Percentiles rank a stretch among this genome's conserved stretches.
phyloP scores from a whole-genome alignment of 257 asterid genomes.

The Echium plantagineum region DNA sequence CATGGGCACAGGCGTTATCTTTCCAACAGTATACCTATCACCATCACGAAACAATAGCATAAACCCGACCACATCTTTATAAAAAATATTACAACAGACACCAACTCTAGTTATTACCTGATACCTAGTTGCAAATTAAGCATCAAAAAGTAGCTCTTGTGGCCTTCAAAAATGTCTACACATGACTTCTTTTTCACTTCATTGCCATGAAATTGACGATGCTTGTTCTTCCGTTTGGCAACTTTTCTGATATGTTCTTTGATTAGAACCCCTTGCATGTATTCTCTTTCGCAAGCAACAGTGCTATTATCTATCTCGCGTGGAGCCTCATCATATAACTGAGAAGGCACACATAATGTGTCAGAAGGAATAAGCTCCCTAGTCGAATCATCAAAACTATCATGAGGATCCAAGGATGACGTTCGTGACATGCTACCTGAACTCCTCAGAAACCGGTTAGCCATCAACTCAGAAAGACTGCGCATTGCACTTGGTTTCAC shows the following conservation, averaged over 20 bases:
- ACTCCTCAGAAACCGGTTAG: conserved; percentile 33
- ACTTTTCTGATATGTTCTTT: conserved; percentile 49
- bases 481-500: conserved; percentile 35
- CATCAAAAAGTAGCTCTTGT: conserved; percentile 75
- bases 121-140: conserved; percentile 94
- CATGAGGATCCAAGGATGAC: conserved; percentile 30
- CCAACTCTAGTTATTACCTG: conserved; percentile 32
- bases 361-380: conserved; percentile 28
- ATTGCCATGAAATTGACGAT: conserved; percentile 42
- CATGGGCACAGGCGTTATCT: conserved; percentile 87
- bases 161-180: conserved; percentile 50
- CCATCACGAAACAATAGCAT: conserved; percentile 21
- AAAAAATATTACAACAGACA: too few relatives aligned
- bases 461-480: conserved; percentile 49
- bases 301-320: conserved; percentile 29
- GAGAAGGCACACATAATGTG: conserved; percentile 30
- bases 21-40: conserved; percentile 92
- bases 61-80: too few relatives aligned
- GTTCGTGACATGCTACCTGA: conserved; percentile 38
- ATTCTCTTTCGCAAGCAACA: conserved; percentile 82
- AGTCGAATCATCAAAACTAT: conserved; percentile 21
- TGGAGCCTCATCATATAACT: conserved; percentile 36
- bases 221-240: conserved; percentile 42
- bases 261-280: conserved; percentile 93
- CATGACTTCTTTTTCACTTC: conserved; percentile 43